Evolutionary conservation across 495 filamentous ascomycete species (phyloP), one percentile per base, ranked within the genome.

Genomic region (Trypethelium eluteriae): DNA sequence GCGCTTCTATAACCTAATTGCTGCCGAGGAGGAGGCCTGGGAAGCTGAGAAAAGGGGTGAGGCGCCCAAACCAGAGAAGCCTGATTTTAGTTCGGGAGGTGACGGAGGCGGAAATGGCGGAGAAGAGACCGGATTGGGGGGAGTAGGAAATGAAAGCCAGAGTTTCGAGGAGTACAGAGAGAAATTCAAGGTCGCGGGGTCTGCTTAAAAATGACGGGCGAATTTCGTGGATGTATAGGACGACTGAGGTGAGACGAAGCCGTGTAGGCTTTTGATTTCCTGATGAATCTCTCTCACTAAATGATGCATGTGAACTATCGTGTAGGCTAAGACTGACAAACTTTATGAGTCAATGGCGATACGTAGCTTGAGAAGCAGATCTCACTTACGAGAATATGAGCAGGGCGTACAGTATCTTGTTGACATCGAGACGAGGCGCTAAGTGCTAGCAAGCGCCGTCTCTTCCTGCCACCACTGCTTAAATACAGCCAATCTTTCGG

Each of bases 381-480:
- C 25, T 25, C 25, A 25, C 25, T 25, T 25, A 25, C 25, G 25
- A 25, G 25, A 25, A 25, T 25, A 25, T 25, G 25, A 25, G 25
- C 25, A 25, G 25, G 25, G 25, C 25, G 25, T 25, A 25, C 25
- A 25, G 25, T 25, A 61, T 38, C 56, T 18, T 61, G 25, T 61
- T 18, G 25, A 25, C 25, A 25, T 18, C 56, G 11, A 11, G 56
- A 3, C 9, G 34, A 16, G 62, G 34, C 62, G 38, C n/a, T 18
- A 11, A 16, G 11, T 12, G 62, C 41, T 44, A 44, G 41, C 41
- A 14, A 44, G 41, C 5, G 49, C 18, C 49, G 18, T 65, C 69
- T 92, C 90, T 67, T 92, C 86, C 64, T 76, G 78, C 88, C 89
- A 95, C 90, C 89, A 93, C 49, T 75, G 72, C 70, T 81, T 77